Conservation (phyloP, 495 filamentous ascomycete species). For the Stereocaulon alpinum region DNA sequence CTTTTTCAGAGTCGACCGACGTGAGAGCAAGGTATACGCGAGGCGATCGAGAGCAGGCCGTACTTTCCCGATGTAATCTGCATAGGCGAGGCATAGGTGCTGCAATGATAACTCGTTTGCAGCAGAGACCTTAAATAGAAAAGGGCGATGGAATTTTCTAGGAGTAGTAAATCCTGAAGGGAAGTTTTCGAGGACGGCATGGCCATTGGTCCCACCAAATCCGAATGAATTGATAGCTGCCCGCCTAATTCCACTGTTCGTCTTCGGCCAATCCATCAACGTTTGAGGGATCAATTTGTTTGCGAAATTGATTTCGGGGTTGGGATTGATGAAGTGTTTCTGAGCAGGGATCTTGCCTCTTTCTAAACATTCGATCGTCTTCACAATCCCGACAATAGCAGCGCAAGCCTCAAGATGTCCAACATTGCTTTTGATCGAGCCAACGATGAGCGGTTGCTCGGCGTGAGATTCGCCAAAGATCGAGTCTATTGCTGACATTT, state of each 20-base stretch:
- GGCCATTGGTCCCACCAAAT: constrained; percentile 50
- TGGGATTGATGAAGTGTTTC: constrained; percentile 27
- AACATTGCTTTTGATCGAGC: constrained; percentile 28
- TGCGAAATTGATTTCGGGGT: constrained; percentile 19
- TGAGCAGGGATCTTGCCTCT: constrained; percentile 33
- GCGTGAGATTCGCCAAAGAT: constrained; percentile 21
- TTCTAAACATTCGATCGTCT: constrained; percentile 49
- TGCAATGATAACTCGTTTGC: neutral
- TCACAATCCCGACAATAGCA: constrained; percentile 35
- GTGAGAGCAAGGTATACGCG: constrained; percentile 30
- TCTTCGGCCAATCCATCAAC: too few relatives aligned
- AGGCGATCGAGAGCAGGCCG: constrained; percentile 15
- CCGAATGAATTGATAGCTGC: constrained; percentile 53
- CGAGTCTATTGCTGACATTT: constrained; percentile 30
- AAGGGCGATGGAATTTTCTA: neutral
- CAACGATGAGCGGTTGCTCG: constrained; percentile 8
- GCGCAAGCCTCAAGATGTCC: constrained; percentile 39
- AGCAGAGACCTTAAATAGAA: constrained; percentile 1
- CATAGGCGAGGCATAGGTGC: neutral
- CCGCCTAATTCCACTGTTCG: constrained; percentile 13
- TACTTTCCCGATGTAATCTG: neutral
- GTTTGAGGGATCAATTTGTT: too few relatives aligned
- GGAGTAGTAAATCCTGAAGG: neutral
- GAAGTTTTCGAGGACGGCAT: constrained; percentile 10
- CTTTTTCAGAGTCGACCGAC: constrained; percentile 25